Conservation (phyloP, 2,329 filamentous ascomycete species). For the Arthroderma uncinatum region DNA sequence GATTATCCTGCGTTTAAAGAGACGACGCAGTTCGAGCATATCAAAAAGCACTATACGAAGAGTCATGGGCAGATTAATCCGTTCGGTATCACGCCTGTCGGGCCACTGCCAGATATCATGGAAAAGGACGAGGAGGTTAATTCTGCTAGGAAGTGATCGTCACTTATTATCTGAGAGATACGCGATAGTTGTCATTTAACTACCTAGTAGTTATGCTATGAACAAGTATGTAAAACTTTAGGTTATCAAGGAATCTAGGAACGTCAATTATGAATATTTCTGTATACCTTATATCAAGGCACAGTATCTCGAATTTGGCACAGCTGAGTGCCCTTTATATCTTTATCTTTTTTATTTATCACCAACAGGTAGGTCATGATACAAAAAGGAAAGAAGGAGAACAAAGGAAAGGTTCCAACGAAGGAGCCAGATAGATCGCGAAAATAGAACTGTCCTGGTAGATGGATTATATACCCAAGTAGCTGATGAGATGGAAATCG, state of each 20-base stretch:
- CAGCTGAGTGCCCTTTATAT: constrained; percentile 1
- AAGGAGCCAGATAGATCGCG: neutral
- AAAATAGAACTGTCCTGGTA: neutral
- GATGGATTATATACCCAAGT: neutral
- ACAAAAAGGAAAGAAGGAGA: neutral
- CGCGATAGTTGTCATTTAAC: no score
- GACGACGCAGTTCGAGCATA: constrained; percentile 88
- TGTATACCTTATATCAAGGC: neutral
- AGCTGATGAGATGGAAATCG: neutral
- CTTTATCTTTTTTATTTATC: neutral
- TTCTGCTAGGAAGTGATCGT: constrained; percentile 7
- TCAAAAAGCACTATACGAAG: constrained; percentile 69
- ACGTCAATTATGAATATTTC: no score
- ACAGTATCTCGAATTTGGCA: neutral
- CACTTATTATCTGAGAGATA: no score
- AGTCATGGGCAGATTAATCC: constrained; percentile 55
- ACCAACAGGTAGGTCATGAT: neutral
- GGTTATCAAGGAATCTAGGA: no score
- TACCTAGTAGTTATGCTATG: no score
- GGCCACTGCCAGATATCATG: constrained; percentile 73
- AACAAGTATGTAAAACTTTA: no score
- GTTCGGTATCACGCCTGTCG: constrained; percentile 67
- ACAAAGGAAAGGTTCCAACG: neutral
- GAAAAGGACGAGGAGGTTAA: constrained; percentile 64
- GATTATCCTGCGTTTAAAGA: constrained; percentile 62